Base-by-base conservation (phyloP, 1,284 basidiomycete genomes). In the Ustilago xerochloae region DNA sequence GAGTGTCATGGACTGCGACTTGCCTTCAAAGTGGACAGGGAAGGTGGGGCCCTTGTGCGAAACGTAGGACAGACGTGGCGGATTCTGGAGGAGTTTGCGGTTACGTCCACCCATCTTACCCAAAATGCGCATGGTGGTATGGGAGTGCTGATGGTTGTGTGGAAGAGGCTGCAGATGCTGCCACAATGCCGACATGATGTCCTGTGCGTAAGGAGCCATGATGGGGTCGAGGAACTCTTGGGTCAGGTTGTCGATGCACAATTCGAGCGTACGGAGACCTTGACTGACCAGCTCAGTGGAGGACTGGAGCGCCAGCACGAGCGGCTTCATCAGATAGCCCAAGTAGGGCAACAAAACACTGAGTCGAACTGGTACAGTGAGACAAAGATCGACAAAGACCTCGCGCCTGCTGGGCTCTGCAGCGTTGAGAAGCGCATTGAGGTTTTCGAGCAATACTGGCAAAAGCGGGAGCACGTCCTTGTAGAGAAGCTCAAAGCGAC, bases 231-330 rank as follows among this genome's bases (percentile, higher is more conserved):
- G 88, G 87, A 99, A 99, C 84, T 99, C 97, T 18, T 95, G 94
- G 0, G 95, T 98, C 24, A 99, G 88, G 82, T 99, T 99, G 87
- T 99, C 97, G 83, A 99, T 97, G 86, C 96, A 99, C n/a, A 99
- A 88, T 85, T 99, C 97, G 63, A 99, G 89, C 0, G 97, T 99
- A 6, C 97, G 90, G 32, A 99, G 87, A 43, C 97, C 97, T 86
- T 99, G 97, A 45, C 93, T 92, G 62, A 99, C 92, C 50, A 98
- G 89, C 65, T 99, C 96, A 4, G 91, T 89, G 38, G 79, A 79
- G 6, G 81, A 94, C 67, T 92, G 91, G 47, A 99, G 87, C 10
- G 97, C 95, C 51, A 97, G 88, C 0, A 96, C 94, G 39, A 99
- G 88, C 0, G 97, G 97, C 78, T 94, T 92, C 96, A 99, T 99